Base-by-base conservation (phyloP, 768 basidiomycete genomes). In the button mushroom (Agaricus bisporus) region DNA sequence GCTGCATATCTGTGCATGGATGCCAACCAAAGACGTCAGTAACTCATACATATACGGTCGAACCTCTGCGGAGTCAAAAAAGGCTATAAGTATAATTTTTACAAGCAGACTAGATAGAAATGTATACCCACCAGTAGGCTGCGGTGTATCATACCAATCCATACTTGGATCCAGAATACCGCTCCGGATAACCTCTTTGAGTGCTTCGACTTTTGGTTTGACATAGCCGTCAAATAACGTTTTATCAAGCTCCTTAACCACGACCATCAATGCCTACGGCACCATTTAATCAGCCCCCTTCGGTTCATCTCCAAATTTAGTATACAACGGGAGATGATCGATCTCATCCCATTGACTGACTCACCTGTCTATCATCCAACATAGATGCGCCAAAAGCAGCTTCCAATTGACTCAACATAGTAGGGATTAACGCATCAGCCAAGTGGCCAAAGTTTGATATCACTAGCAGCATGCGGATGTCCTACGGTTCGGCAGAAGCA, bases 71-170 rank as follows among this genome's bases (percentile, higher is more conserved):
- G 32, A 4, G 8, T 6, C 32, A 32, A 1, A 32, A 32, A 32
- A 4, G 32, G 32, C 11, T 32, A 32, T 32, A 6, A 11, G 11
- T 32, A 32, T 3, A 32, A 7, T 6, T 7, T 32, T 32, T 32
- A 32, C 32, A 32, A 32, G 32, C 4, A 11, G 5, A 29, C 37
- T 28, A 35, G n/a, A 47, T 2, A 14, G 14, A 25, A 41, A 43
- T 41, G 41, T 51, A 48, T 36, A 62, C 79, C 46, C 61, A 88
- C 95, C 93, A 58, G 84, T 88, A 4, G 97, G 97, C 63, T 95
- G 93, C 3, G 88, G 85, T 0, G 91, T 92, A 59, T 93, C 88
- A 61, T 85, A 90, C 97, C 97, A 99, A 64, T 98, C 91, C 78
- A 98, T 90, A 29, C 78, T 72, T 25, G 74, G 74, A 48, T 88